phyloP scores from a whole-genome alignment of 495 filamentous ascomycete species.

The Aspergillus nidulans region DNA sequence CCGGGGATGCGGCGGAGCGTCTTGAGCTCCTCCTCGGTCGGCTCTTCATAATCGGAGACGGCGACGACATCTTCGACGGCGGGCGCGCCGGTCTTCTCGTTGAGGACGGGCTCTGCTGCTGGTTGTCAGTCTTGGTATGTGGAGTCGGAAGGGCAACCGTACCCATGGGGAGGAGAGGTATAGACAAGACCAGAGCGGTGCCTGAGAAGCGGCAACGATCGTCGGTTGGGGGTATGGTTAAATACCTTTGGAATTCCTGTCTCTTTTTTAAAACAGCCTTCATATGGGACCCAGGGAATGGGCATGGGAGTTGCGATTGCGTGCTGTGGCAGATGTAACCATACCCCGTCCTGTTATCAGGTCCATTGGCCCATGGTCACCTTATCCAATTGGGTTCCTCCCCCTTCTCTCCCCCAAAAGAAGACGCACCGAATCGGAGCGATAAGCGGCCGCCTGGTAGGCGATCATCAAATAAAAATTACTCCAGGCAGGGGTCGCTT shows the following conservation, averaged over 20 bases:
- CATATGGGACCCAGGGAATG: no score
- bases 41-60: conserved; percentile 15
- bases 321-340: not conserved
- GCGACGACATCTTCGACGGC: not conserved
- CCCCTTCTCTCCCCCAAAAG: no score
- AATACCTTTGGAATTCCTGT: no score
- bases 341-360: not conserved
- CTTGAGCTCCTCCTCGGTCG: conserved; percentile 52
- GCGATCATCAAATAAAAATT: not conserved
- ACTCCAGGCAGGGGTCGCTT: no score
- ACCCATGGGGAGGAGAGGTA: not conserved
- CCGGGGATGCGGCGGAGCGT: conserved; percentile 56
- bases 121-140: not conserved
- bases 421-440: not conserved
- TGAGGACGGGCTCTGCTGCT: not conserved
- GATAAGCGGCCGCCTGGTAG: not conserved
- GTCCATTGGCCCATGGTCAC: not conserved
- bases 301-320: not conserved
- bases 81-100: not conserved
- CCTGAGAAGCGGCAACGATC: not conserved
- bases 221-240: no score
- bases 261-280: no score
- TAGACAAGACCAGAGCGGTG: not conserved
- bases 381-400: no score
- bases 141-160: not conserved